phyloP scores from a whole-genome alignment of 139 green algal genomes.

The Chlamydomonas sphaeroides region DNA sequence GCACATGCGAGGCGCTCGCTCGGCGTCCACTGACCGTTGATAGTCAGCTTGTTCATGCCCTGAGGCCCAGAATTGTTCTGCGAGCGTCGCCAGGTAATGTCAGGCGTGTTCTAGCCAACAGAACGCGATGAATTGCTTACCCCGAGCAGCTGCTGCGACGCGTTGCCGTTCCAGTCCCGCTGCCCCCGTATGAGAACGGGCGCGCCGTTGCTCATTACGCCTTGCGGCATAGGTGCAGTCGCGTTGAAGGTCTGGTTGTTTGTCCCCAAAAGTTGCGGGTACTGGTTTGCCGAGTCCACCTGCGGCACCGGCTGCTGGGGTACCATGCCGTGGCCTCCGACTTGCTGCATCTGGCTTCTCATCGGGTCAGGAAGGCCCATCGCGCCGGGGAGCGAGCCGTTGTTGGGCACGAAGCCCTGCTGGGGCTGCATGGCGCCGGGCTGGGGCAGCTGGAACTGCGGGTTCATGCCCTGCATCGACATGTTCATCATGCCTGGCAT shows the following conservation, averaged over 20 bases:
- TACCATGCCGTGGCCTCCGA: constrained; percentile 2
- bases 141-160: constrained; percentile 26
- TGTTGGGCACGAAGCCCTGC: constrained; percentile 64
- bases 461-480: constrained; percentile 8
- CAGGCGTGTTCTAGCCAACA: too few relatives aligned
- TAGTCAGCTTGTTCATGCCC: constrained; percentile 27
- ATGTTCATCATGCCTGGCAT: constrained; percentile 27
- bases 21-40: constrained; percentile 13
- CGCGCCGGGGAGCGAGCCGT: constrained; percentile 25
- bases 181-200: constrained; percentile 58
- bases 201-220: constrained; percentile 77
- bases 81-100: too few relatives aligned
- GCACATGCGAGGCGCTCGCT: not conserved
- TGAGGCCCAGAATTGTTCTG: constrained; percentile 6
- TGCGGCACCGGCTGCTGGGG: constrained; percentile 8
- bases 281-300: constrained; percentile 3
- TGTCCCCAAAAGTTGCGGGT: constrained; percentile 12
- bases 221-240: constrained; percentile 18
- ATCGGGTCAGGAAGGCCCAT: constrained; percentile 34
- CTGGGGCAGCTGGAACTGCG: constrained; percentile 15
- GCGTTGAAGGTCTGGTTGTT: constrained; percentile 32
- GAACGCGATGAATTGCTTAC: too few relatives aligned
- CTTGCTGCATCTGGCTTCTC: constrained; percentile 15
- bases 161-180: constrained; percentile 22
- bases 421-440: constrained; percentile 18